A percentile compares a stretch with the other conserved stretches of the same genome.
These are phyloP conservation scores for Usnea hakonensis DNA, from an alignment of 495 filamentous ascomycete species.

Conservation along the genomic window DNA sequence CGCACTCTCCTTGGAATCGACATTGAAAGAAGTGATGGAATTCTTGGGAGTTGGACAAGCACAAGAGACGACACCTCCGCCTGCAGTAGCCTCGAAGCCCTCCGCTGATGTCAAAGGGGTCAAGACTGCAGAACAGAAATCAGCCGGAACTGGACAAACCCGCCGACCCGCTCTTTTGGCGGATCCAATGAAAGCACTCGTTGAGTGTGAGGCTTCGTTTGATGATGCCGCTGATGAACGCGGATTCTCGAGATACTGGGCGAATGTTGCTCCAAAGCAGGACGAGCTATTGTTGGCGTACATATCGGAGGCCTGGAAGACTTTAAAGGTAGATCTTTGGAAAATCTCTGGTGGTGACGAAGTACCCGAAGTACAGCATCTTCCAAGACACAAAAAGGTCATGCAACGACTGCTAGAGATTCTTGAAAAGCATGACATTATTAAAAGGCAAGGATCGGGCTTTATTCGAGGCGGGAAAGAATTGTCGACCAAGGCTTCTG, in stretches of 20 bases:
- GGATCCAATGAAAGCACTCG: constrained; percentile 12
- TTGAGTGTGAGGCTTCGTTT: constrained; percentile 5
- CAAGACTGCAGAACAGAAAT: too few species aligned
- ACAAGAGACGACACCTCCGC: background rate
- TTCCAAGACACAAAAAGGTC: constrained; percentile 28
- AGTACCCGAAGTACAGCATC: constrained; percentile 21
- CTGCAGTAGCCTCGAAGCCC: background rate
- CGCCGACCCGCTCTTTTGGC: constrained; percentile 8
- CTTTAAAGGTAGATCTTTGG: constrained; percentile 28
- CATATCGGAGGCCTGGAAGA: constrained; percentile 31
- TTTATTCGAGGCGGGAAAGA: constrained; percentile 13
- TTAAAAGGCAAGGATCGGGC: constrained; percentile 4
- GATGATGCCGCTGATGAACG: constrained; percentile 5
- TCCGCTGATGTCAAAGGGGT: too few species aligned
- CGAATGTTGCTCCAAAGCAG: constrained; percentile 27
- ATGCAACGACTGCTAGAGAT: constrained; percentile 29
- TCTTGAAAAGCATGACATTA: constrained; percentile 25
- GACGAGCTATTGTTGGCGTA: constrained; percentile 31
- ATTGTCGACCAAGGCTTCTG: constrained; percentile 2
- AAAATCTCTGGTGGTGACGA: constrained; percentile 20
- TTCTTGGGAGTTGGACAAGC: constrained; percentile 11
- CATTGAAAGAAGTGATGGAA: constrained; percentile 12
- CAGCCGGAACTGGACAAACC: background rate
- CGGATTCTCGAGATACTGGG: constrained; percentile 27
- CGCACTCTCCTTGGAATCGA: constrained; percentile 12